Conservation (phyloP, 1,284 basidiomycete species). For the Ceratobasidium sp. region DNA sequence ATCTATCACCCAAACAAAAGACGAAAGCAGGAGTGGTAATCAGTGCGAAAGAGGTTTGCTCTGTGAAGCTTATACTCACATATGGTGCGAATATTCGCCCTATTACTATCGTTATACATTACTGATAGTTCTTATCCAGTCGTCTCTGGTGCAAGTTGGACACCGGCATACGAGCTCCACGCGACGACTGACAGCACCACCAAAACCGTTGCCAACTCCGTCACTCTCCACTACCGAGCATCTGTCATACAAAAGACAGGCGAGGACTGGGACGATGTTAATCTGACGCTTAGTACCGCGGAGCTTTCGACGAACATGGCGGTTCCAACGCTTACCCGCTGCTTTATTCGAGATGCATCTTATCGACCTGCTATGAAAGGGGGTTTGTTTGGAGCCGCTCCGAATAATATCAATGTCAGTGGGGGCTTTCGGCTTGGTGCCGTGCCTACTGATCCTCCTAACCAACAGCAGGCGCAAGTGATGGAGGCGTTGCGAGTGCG, state of each 20-base stretch:
- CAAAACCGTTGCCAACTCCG: constrained; percentile 52
- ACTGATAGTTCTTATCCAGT: constrained; percentile 50
- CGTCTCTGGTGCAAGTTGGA: constrained; percentile 60
- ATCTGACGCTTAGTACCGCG: constrained; percentile 62
- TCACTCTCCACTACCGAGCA: constrained; percentile 64
- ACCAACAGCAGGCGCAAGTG: not conserved
- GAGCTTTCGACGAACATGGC: constrained; percentile 40
- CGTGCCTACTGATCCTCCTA: not conserved
- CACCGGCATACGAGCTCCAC: constrained; percentile 64
- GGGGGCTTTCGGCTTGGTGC: not conserved
- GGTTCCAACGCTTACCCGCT: constrained; percentile 43
- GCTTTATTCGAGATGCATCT: constrained; percentile 1
- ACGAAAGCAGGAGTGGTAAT: constrained; percentile 41
- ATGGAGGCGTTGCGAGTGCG: not conserved
- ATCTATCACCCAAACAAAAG: constrained; percentile 47
- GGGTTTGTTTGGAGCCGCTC: no score
- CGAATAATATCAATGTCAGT: not conserved
- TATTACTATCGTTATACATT: not conserved
- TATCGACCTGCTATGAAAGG: not conserved
- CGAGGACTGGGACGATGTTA: constrained; percentile 63
- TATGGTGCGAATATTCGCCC: constrained; percentile 56
- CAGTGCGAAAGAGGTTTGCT: constrained; percentile 50
- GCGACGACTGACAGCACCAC: constrained; percentile 56
- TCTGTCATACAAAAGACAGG: constrained; percentile 63
- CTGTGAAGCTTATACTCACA: constrained; percentile 59